Conservation (phyloP, 2,329 filamentous ascomycete species). For the Pseudocercospora vitis region DNA sequence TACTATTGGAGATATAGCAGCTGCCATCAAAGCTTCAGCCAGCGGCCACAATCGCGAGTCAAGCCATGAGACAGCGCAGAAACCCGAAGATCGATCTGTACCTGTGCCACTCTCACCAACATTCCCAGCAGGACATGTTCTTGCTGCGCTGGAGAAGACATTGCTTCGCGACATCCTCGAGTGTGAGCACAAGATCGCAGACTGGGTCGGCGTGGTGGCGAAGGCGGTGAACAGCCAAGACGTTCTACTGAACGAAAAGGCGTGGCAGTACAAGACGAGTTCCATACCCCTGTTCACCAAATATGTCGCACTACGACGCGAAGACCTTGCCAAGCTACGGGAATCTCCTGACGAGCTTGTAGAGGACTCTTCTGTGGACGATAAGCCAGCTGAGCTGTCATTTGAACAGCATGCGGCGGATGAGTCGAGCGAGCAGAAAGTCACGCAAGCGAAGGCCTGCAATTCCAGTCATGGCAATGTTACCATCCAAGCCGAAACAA, state of each 20-base stretch:
- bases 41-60: no score
- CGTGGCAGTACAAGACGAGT: slow-evolving; percentile 3
- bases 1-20: no score
- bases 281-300: background rate
- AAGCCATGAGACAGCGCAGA: no score
- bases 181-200: background rate
- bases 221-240: background rate
- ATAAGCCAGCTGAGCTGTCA: background rate
- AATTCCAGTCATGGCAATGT: no score
- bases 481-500: no score
- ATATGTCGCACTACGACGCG: background rate
- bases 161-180: background rate
- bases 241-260: background rate
- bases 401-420: no score
- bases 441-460: no score
- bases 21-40: no score
- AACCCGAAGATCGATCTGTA: background rate
- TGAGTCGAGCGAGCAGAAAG: no score
- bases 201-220: background rate
- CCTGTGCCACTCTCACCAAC: background rate
- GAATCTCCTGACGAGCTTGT: background rate
- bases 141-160: background rate
- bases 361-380: background rate
- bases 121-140: background rate
- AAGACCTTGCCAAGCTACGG: background rate